Evolutionary conservation across 1,284 basidiomycete genomes (phyloP), one percentile per base, ranked within the genome.

Genomic region (Coniophora puteana): DNA sequence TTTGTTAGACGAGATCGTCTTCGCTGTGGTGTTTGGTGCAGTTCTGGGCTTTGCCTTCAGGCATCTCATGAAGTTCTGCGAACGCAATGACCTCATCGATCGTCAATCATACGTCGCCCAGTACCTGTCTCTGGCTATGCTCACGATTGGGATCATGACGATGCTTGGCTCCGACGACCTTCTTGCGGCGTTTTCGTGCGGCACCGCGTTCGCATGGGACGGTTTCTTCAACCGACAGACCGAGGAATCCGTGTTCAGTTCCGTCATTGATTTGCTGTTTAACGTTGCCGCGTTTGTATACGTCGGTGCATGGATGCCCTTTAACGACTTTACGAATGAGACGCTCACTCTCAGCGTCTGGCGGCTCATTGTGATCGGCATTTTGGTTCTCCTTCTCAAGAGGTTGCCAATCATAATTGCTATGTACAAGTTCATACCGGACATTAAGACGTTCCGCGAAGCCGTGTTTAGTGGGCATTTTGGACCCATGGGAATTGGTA

Each of bases 141-240:
- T 95, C 50, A 90, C 88, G 14, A 86, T 92, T 44, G 93, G 93
- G 23, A 74, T 88, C 26, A 87, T 84, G 40, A 87, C 85, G 0
- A 72, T 96, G 12, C 74, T 95, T 18, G 93, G 93, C n/a, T 88
- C 89, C 14, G 93, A 97, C 65, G 93, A 97, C 64, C 77, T 97
- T 11, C 74, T 97, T 8, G 89, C 94, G 10, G 89, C 95, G 0
- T 99, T 99, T 61, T 85, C 87, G 1, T 98, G 94, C 56, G 96
- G 96, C 17, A 86, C 89, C 4, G 93, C 93, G 1, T 99, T 98
- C 58, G 96, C 94, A 0, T 99, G 95, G 95, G 95, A 99, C 53
- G 91, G 94, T 48, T 97, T 96, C 73, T 97, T 97, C 73, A 94
- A 94, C 66, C 81, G 85, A 51, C 93, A 96, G 53, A 99, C 94